phyloP scores from a whole-genome alignment of 2,329 filamentous ascomycete species.

The Leptographium lundbergii region DNA sequence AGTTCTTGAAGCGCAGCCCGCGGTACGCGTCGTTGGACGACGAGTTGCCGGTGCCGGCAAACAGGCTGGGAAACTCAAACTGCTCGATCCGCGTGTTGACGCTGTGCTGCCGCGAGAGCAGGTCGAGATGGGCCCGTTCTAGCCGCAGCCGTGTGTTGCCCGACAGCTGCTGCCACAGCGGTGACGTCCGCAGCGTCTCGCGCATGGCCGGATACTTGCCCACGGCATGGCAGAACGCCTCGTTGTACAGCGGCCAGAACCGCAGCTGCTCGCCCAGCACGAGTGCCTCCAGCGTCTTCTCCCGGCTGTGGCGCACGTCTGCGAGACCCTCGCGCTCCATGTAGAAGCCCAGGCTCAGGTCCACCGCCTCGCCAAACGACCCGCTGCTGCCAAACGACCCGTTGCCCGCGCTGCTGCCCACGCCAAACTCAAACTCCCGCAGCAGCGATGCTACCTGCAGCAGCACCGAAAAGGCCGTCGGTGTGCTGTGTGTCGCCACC shows the following conservation, averaged over 20 bases:
- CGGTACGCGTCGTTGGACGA: constrained; percentile 66
- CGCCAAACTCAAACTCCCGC: constrained; percentile 45
- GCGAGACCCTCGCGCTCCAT: constrained; percentile 64
- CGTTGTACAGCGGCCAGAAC: constrained; percentile 70
- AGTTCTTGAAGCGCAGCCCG: constrained; percentile 68
- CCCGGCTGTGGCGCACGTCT: constrained; percentile 69
- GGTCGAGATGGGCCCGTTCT: constrained; percentile 68
- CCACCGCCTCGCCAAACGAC: constrained; percentile 46
- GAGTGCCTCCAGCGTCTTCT: constrained; percentile 81
- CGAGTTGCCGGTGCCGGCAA: constrained; percentile 76
- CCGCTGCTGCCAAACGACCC: constrained; percentile 21
- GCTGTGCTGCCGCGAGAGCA: constrained; percentile 58
- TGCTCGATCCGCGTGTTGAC: constrained; percentile 65
- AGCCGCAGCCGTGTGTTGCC: constrained; percentile 63
- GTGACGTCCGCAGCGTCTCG: constrained; percentile 37
- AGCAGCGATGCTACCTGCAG: constrained; percentile 40
- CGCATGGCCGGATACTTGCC: constrained; percentile 72
- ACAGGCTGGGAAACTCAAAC: constrained; percentile 85
- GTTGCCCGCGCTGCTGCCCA: neutral
- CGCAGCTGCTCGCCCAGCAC: constrained; percentile 83
- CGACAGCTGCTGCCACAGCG: constrained; percentile 59
- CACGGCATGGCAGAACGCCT: constrained; percentile 82
- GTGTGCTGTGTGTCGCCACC: constrained; percentile 40
- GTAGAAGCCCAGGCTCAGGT: constrained; percentile 59
- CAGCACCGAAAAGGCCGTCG: constrained; percentile 41